Conservation (phyloP, 257 asterid genomes). For the Craterostigma plantagineum region DNA sequence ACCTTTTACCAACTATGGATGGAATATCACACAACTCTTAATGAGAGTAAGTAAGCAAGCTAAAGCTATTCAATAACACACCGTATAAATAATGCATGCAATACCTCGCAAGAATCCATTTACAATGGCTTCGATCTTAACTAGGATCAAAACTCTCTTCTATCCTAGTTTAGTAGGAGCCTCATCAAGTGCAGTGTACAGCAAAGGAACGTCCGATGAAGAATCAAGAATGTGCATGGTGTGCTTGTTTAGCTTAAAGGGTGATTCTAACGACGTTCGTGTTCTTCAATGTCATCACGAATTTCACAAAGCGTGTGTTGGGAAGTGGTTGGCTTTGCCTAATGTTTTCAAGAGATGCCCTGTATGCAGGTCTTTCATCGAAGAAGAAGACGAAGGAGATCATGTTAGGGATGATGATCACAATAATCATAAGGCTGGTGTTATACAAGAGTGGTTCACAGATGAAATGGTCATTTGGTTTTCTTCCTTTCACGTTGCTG, state of each 20-base stretch:
- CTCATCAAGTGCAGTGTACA: no score
- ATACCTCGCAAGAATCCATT: no score
- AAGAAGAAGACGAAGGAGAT: neutral
- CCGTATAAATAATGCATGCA: no score
- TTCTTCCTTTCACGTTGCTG: conserved; percentile 39
- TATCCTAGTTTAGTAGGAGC: no score
- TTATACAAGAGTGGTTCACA: conserved; percentile 18
- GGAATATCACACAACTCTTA: no score
- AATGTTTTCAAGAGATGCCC: conserved; percentile 22
- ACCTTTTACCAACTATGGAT: no score
- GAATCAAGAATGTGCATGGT: conserved; percentile 12
- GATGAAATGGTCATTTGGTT: conserved; percentile 40
- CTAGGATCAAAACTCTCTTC: no score
- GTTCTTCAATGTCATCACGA: conserved; percentile 30
- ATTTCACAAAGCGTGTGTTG: conserved; percentile 20
- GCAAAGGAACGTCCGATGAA: no score
- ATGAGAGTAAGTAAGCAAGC: no score
- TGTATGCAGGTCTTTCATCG: conserved; percentile 17
- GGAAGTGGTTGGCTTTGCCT: conserved; percentile 26
- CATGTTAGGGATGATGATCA: neutral
- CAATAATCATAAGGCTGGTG: conserved; percentile 3
- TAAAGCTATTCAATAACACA: no score
- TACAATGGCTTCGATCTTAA: no score
- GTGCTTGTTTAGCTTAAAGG: conserved; percentile 21
- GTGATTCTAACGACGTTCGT: conserved; percentile 8